Base-by-base conservation (phyloP, 2,329 filamentous ascomycete genomes). In the Colletotrichum orbiculare region DNA sequence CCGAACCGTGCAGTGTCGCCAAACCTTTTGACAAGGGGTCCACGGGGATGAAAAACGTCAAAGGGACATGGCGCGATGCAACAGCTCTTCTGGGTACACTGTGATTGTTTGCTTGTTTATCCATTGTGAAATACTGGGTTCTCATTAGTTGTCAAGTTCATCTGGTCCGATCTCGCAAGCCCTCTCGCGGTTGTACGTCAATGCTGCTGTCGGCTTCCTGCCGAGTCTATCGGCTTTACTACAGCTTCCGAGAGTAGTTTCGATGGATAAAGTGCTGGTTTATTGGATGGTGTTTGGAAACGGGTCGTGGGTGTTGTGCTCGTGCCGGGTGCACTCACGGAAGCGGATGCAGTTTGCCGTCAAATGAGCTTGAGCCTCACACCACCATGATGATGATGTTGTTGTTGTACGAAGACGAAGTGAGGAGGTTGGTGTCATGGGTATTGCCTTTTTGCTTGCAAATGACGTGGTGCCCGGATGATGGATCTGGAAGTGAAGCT, bases 1-100 rank as follows among this genome's bases (percentile, higher is more conserved):
- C 63, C 63, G 63, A 63, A 66, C 53, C 35, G 59, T 66, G 63
- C 63, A 66, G 50, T 11, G 52, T 63, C 46, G 49, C 42, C 43
- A 49, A 62, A 53, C 9, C 45, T 13, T 33, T 8, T 8, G 38
- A 7, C 8, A 15, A 17, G 13, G 39, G 46, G 25, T 15, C 2
- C 15, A 38, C 47, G 63, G 63, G 58, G 53, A 66, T 34, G 58
- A 57, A 48, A 25, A 6, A 6, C 25, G 4, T 5, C 15, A 12
- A 11, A 48, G 13, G 12, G 35, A 48, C 55, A 34, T 37, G 53
- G 52, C 41, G 52, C 48, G 9, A 53, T 15, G 52, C 15, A 43
- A 10, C 25, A 25, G 25, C 25, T 25, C 25, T 25, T 25, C 25
- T 25, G 3, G 4, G 25, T 25, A 5, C 4, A 25, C 25, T 25